phyloP scores from a whole-genome alignment of 2,329 filamentous ascomycete genomes.

The Didymellaceae sp. region DNA sequence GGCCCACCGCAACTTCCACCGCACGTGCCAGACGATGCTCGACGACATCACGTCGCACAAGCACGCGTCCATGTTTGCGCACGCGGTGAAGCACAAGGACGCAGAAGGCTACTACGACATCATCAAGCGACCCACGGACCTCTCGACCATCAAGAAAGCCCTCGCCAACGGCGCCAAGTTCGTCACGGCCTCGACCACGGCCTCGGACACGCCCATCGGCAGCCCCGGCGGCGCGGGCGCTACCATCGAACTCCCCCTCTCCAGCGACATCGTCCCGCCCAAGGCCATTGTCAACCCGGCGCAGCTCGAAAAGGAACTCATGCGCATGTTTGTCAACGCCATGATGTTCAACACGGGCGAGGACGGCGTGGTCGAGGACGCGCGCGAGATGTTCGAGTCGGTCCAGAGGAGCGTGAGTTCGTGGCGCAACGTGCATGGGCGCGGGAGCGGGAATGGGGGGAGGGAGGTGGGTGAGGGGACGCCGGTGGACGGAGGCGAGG shows the following conservation, averaged over 20 bases:
- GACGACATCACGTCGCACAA: slow-evolving; percentile 60
- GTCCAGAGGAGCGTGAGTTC: slow-evolving; percentile 80
- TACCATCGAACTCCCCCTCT: slow-evolving; percentile 63
- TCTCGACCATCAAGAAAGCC: slow-evolving; percentile 59
- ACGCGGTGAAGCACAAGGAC: slow-evolving; percentile 57
- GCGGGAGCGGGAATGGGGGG: slow-evolving; percentile 33
- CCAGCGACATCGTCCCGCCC: slow-evolving; percentile 80
- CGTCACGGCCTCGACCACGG: slow-evolving; percentile 57
- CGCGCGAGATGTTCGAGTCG: slow-evolving; percentile 86
- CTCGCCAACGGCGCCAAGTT: slow-evolving; percentile 62
- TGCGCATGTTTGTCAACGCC: slow-evolving; percentile 97
- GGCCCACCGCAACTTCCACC: slow-evolving; percentile 57
- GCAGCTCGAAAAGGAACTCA: slow-evolving; percentile 90
- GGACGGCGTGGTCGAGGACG: slow-evolving; percentile 86
- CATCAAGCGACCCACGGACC: slow-evolving; percentile 59
- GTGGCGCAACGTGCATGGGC: slow-evolving; percentile 72
- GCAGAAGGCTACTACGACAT: slow-evolving; percentile 60
- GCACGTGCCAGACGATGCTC: slow-evolving; percentile 57
- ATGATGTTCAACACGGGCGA: slow-evolving; percentile 98
- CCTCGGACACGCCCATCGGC: slow-evolving; percentile 62
- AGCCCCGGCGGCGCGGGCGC: slow-evolving; percentile 64
- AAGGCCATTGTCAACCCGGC: slow-evolving; percentile 91
- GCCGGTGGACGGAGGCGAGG: slow-evolving; percentile 37
- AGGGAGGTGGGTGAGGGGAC: slow-evolving; percentile 41
- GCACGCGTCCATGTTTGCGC: slow-evolving; percentile 58